Conservation (phyloP, 345 rosid species). For the Aquilaria yunnanensis region DNA sequence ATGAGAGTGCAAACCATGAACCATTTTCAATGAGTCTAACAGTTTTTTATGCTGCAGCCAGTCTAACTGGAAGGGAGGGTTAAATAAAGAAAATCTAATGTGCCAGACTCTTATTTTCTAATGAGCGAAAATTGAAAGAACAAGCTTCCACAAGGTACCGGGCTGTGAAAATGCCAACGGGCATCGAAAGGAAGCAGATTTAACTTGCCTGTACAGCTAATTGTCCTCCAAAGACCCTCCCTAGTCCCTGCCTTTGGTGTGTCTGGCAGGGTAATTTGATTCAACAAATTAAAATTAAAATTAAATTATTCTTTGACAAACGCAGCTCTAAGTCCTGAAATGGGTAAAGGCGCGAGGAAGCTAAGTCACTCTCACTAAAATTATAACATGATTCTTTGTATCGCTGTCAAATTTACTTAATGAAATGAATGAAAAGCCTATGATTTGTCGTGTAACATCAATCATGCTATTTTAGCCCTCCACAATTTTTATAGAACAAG, state of each 20-base stretch:
- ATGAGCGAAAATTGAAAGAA: background rate
- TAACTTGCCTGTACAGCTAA: slow-evolving; percentile 74
- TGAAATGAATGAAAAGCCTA: too few relatives aligned
- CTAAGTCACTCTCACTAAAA: too few relatives aligned
- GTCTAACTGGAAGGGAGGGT: background rate
- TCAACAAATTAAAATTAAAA: too few relatives aligned
- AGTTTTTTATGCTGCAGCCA: slow-evolving; percentile 96
- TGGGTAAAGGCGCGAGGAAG: too few relatives aligned
- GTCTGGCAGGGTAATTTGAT: slow-evolving; percentile 57
- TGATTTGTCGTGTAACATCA: too few relatives aligned
- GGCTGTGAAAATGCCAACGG: background rate
- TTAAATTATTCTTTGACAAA: too few relatives aligned
- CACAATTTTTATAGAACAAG: too few relatives aligned
- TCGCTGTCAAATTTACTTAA: too few relatives aligned
- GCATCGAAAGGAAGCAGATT: slow-evolving; percentile 1
- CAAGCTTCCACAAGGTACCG: background rate
- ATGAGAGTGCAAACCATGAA: slow-evolving; percentile 85
- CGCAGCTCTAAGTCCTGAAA: too few relatives aligned
- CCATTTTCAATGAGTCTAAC: slow-evolving; percentile 84
- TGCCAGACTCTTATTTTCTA: background rate
- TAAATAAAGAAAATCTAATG: too few relatives aligned
- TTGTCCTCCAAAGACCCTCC: slow-evolving; percentile 96
- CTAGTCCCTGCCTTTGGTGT: slow-evolving; percentile 89
- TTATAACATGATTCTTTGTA: too few relatives aligned
- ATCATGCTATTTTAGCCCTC: too few relatives aligned